Evolutionary conservation across 2,329 filamentous ascomycete species (phyloP), one percentile per base, ranked within the genome.

Genomic region (Xylariaceae sp.): DNA sequence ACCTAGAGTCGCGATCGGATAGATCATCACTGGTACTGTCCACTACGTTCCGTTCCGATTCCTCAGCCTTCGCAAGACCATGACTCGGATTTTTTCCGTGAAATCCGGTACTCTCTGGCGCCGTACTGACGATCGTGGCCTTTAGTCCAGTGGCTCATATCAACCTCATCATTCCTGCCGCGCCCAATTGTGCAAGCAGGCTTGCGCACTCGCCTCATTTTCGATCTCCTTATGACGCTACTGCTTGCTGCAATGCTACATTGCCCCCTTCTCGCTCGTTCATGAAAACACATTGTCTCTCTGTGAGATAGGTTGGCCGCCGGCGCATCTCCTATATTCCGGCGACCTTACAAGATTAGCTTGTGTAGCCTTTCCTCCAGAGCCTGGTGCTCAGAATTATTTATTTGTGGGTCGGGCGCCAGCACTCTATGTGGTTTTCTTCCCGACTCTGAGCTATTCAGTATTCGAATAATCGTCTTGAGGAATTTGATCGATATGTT

Each of bases 401-500:
- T 49, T 36, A 32, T 53, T 37, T 19, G 54, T 51, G 42, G 26
- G 42, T 26, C 8, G 12, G 22, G 21, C 10, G 39, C 51, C 41
- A 49, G 32, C 19, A 22, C 37, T 45, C 29, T n/a, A n/a, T n/a
- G n/a, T n/a, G 51, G 50, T 51, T 49, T 48, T 48, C 44, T 37
- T 40, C 22, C 6, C n/a, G 4, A 39, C 18, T 37, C 29, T 21
- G 36, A 29, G 22, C 15, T 40, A 6, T 30, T 29, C 45, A 26
- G 41, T 45, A 51, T 22, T 40, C 51, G 47, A 47, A 44, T 40
- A 47, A 56, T 39, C 52, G 42, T 36, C 48, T 60, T 47, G 49
- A 63, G 56, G 54, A 59, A 46, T 46, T 37, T 54, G 13, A 45
- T 56, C 64, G 69, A 56, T 59, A 84, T 84, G 81, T 81, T 84